These are phyloP conservation scores for Phytophthora pini DNA, from an alignment of 352 stramenopile genomes.

Conservation along the genomic window DNA sequence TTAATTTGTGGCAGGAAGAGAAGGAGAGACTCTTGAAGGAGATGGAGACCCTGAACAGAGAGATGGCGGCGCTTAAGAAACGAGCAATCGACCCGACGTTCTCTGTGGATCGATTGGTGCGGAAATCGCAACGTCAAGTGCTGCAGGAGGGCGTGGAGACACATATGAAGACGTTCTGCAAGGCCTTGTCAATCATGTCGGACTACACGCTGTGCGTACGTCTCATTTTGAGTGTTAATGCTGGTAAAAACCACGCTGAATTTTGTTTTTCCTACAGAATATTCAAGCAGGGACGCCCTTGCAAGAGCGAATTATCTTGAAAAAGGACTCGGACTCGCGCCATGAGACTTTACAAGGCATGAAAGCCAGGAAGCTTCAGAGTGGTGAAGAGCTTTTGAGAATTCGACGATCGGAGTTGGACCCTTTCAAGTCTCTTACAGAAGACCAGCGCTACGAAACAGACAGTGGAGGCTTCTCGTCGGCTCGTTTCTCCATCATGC, in stretches of 20 bases:
- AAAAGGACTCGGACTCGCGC: constrained; percentile 20
- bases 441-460: constrained; percentile 58
- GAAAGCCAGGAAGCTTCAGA: constrained; percentile 33
- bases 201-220: constrained; percentile 42
- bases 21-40: constrained; percentile 36
- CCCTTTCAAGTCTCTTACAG: constrained; percentile 32
- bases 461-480: constrained; percentile 50
- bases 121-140: constrained; percentile 17
- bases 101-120: constrained; percentile 13
- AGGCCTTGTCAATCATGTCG: constrained; percentile 34
- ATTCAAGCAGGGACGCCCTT: constrained; percentile 35
- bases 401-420: constrained; percentile 29
- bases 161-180: constrained; percentile 33
- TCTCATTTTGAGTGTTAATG: background rate
- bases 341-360: constrained; percentile 22
- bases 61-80: constrained; percentile 42
- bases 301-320: constrained; percentile 40
- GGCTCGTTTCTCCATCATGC: constrained; percentile 56
- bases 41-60: constrained; percentile 28
- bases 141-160: constrained; percentile 23
- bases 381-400: constrained; percentile 39
- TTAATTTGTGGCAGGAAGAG: constrained; percentile 33
- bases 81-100: constrained; percentile 19
- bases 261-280: constrained; percentile 11
- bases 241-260: background rate